Percentiles rank a stretch among this genome's conserved stretches.
phyloP scores from a whole-genome alignment of 2,329 filamentous ascomycete species.

The Moelleriella libera region DNA sequence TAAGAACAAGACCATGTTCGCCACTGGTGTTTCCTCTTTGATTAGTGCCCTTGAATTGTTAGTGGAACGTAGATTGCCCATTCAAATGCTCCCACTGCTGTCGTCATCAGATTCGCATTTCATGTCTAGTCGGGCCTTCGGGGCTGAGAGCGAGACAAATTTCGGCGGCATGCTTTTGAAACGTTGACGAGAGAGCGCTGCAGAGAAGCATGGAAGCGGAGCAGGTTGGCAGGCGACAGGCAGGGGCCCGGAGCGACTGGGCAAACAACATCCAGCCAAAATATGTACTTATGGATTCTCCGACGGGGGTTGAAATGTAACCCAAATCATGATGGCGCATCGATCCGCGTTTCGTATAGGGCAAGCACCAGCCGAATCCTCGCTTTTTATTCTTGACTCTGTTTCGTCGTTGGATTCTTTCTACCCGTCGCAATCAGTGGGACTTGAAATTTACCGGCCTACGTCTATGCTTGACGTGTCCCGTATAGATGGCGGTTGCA shows the following conservation, averaged over 20 bases:
- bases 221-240: too few relatives aligned
- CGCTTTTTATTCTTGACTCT: neutral
- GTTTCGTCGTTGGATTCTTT: neutral
- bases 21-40: neutral
- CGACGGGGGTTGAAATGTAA: neutral
- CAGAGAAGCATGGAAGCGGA: neutral
- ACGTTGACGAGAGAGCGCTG: neutral
- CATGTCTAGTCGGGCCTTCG: neutral
- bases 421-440: neutral
- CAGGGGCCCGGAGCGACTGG: too few relatives aligned
- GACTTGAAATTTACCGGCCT: too few relatives aligned
- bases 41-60: neutral
- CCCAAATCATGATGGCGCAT: neutral
- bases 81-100: too few relatives aligned
- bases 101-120: neutral
- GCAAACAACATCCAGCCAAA: too few relatives aligned
- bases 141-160: neutral
- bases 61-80: too few relatives aligned
- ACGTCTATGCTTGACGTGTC: neutral
- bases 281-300: neutral
- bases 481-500: neutral
- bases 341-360: neutral
- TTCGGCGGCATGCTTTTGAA: neutral
- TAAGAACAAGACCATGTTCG: neutral
- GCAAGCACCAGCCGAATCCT: neutral